Evolutionary conservation across 2,329 filamentous ascomycete species (phyloP).

Genomic region (Thelonectria olida): DNA sequence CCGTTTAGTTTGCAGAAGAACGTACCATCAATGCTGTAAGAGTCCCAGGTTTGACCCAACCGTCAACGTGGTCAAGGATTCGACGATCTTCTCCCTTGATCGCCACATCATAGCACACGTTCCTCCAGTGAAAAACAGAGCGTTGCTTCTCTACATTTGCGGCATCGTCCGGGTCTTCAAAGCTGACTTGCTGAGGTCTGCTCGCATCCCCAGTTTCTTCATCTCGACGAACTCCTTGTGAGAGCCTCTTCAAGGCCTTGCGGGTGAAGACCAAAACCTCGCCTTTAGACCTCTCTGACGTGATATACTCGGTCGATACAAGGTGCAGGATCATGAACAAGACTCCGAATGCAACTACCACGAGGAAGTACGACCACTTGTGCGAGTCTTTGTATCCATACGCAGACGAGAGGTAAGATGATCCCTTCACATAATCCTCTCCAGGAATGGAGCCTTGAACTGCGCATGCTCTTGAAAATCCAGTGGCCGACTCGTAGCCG

Average conservation of each 20-base stretch:
- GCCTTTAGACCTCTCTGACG: constrained; percentile 18
- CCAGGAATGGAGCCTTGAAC: constrained; percentile 16
- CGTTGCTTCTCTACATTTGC: constrained; percentile 27
- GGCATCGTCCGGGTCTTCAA: neutral
- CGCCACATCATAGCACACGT: constrained; percentile 75
- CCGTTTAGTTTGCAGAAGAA: constrained; percentile 76
- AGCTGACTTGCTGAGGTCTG: neutral
- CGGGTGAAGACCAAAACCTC: constrained; percentile 21
- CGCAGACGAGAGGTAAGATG: constrained; percentile 7
- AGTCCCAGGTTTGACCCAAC: constrained; percentile 78
- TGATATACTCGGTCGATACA: constrained; percentile 10
- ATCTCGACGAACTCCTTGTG: constrained; percentile 70
- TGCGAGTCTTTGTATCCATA: constrained; percentile 20
- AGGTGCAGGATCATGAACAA: constrained; percentile 51
- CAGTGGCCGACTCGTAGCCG: constrained; percentile 3
- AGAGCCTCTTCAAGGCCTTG: constrained; percentile 25
- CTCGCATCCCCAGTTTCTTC: constrained; percentile 58
- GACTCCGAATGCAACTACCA: constrained; percentile 65
- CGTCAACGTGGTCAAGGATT: constrained; percentile 74
- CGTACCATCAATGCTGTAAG: constrained; percentile 73
- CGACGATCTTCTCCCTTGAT: constrained; percentile 51
- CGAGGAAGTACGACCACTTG: constrained; percentile 70
- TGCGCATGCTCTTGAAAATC: constrained; percentile 7
- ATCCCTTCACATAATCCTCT: constrained; percentile 13
- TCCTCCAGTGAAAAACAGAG: constrained; percentile 72